These are phyloP conservation scores for Avena insularis DNA, from an alignment of 176 grass and related monocot genomes.

Conservation along the genomic window DNA sequence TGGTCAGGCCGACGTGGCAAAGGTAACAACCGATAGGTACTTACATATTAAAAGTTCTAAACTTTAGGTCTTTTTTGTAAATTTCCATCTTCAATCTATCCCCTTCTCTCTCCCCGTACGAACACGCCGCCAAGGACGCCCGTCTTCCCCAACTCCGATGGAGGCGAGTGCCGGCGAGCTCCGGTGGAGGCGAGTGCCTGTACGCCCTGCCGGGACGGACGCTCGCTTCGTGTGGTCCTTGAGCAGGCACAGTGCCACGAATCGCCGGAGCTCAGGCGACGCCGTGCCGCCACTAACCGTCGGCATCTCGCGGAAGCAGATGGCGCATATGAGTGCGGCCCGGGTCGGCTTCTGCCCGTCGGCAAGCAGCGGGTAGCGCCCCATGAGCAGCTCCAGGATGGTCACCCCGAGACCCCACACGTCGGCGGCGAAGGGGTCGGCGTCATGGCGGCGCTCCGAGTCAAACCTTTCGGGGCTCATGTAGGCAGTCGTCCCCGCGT, in stretches of 20 bases:
- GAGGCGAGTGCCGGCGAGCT: too few species aligned
- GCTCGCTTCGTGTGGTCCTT: conserved; percentile 36
- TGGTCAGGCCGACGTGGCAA: too few species aligned
- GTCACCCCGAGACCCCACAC: conserved; percentile 54
- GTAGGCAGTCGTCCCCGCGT: neutral
- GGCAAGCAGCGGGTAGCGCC: conserved; percentile 50
- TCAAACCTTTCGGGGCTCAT: conserved; percentile 2
- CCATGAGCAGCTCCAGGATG: conserved; percentile 43
- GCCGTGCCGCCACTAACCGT: neutral
- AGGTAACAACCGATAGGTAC: too few species aligned
- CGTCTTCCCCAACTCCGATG: too few species aligned
- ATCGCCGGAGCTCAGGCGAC: conserved; percentile 42
- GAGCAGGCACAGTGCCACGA: conserved; percentile 52
- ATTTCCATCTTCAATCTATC: too few species aligned
- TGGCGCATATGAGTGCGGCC: conserved; percentile 60
- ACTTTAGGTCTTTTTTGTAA: too few species aligned
- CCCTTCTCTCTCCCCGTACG: too few species aligned
- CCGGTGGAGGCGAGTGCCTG: too few species aligned
- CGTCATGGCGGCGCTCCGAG: neutral
- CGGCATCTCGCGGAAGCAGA: conserved; percentile 49
- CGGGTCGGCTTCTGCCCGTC: conserved; percentile 49
- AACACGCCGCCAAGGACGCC: too few species aligned
- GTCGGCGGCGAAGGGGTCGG: conserved; percentile 50
- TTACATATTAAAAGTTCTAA: too few species aligned
- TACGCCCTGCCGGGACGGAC: neutral